Conservation (phyloP, 306 rosid species). For the Begonia peltatifolia region DNA sequence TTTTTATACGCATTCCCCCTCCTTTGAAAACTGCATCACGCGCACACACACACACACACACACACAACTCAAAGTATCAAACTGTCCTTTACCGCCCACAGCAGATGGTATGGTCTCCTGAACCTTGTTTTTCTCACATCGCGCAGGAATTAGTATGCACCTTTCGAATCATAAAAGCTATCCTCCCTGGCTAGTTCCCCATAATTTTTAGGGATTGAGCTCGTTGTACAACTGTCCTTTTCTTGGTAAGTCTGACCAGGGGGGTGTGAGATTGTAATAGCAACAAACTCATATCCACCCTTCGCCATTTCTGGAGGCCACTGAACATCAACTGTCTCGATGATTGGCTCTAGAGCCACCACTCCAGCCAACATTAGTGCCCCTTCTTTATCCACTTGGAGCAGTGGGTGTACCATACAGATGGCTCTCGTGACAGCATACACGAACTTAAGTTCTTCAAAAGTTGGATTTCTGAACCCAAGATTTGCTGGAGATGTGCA, state of each 20-base stretch:
- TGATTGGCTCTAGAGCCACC: slow-evolving; percentile 35
- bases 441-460: slow-evolving; percentile 54
- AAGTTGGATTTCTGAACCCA: slow-evolving; percentile 36
- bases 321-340: slow-evolving; percentile 59
- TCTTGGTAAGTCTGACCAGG: slow-evolving; percentile 35
- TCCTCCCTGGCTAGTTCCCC: slow-evolving; percentile 23
- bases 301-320: slow-evolving; percentile 37
- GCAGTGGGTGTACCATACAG: slow-evolving; percentile 45
- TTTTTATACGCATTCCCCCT: no score
- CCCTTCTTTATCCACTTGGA: slow-evolving; percentile 38
- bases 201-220: slow-evolving; percentile 8
- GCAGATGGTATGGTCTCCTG: slow-evolving; percentile 19
- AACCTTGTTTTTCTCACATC: slow-evolving; percentile 23
- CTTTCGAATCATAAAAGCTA: no score
- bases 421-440: slow-evolving; percentile 49
- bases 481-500: slow-evolving; percentile 30
- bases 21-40: no score
- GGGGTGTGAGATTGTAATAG: slow-evolving; percentile 34
- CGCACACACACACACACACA: no score
- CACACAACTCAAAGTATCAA: slow-evolving; percentile 35
- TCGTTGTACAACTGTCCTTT: slow-evolving; percentile 9
- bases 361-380: slow-evolving; percentile 39
- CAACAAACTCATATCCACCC: slow-evolving; percentile 23
- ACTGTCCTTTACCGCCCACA: slow-evolving; percentile 38
- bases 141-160: background rate